Evolutionary conservation across 2,329 filamentous ascomycete genomes (phyloP).

Genomic region (Mariannaea elegans): DNA sequence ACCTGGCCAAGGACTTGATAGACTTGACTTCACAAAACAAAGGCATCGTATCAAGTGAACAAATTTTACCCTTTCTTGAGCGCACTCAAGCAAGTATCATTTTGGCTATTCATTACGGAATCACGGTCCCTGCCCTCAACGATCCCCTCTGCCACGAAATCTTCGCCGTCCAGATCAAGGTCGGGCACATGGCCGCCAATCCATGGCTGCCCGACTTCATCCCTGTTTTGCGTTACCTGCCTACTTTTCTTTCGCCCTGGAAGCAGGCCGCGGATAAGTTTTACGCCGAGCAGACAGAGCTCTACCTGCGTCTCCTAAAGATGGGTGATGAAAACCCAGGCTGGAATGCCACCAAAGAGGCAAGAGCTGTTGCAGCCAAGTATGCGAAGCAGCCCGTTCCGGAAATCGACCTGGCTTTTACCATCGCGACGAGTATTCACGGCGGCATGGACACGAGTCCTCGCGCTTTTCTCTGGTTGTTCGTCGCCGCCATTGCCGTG

Average conservation of each 20-base stretch:
- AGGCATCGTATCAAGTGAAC: not conserved
- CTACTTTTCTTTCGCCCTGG: not conserved
- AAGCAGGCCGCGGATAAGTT: not conserved
- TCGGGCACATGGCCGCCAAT: not conserved
- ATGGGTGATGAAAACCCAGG: not conserved
- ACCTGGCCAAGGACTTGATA: not conserved
- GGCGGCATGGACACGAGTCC: not conserved
- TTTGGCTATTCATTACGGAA: not conserved
- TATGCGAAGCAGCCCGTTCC: not conserved
- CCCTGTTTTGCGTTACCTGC: not conserved
- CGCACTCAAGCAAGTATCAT: not conserved
- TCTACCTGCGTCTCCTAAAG: not conserved
- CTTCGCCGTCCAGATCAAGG: not conserved
- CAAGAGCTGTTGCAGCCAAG: not conserved
- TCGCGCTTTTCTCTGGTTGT: not conserved
- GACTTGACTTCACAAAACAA: not conserved
- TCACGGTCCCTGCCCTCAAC: not conserved
- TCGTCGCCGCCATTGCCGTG: not conserved
- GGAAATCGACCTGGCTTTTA: not conserved
- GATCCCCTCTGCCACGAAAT: not conserved
- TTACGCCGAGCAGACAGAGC: not conserved
- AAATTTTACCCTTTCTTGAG: not conserved
- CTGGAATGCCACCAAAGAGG: not conserved
- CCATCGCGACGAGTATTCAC: not conserved
- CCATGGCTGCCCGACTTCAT: not conserved